Base-by-base conservation (phyloP, 2,329 filamentous ascomycete genomes). In the Geosmithia flava region DNA sequence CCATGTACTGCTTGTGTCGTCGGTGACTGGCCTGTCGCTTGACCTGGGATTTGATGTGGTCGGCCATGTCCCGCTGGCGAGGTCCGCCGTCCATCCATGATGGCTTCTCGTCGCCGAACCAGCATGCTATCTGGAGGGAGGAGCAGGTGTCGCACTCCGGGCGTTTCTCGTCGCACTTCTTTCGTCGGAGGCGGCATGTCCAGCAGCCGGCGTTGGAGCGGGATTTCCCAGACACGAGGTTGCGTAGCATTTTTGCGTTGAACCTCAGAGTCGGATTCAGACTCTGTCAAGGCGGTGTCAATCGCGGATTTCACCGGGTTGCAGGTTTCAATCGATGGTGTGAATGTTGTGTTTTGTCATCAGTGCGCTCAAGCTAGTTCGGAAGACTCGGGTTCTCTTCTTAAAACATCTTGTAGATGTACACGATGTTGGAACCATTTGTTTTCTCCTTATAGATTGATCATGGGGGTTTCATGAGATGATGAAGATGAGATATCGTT, bases 171-270 rank as follows among this genome's bases (percentile, higher is more conserved):
- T 80, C 75, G 55, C 78, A 82, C 55, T 79, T 80, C 56, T 81
- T 82, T 54, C 74, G 74, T 19, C 78, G 71, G 11, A 80, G 66
- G 20, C 76, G 71, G 54, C 78, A 81, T 2, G 76, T 81, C 75
- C 75, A 80, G 57, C 77, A 81, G 50, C 75, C 75, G 7, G 65
- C 68, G 46, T 66, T 66, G 50, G 66, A 70, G 41, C 69, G 64
- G 27, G 65, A 53, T 50, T 61, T 66, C 46, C 50, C 44, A 33
- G 55, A 48, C 48, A 59, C 51, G 46, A 57, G 52, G 44, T 53
- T 51, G 27, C 51, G 49, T 23, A 57, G 48, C 27, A 53, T 47
- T 45, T 4, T n/a, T n/a, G n/a, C n/a, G n/a, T n/a, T n/a, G n/a
- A n/a, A n/a, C n/a, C n/a, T n/a, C n/a, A n/a, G n/a, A n/a, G n/a